Evolutionary conservation across 768 basidiomycete species (phyloP).

Genomic region (Porphyrellus cyaneotinctus): DNA sequence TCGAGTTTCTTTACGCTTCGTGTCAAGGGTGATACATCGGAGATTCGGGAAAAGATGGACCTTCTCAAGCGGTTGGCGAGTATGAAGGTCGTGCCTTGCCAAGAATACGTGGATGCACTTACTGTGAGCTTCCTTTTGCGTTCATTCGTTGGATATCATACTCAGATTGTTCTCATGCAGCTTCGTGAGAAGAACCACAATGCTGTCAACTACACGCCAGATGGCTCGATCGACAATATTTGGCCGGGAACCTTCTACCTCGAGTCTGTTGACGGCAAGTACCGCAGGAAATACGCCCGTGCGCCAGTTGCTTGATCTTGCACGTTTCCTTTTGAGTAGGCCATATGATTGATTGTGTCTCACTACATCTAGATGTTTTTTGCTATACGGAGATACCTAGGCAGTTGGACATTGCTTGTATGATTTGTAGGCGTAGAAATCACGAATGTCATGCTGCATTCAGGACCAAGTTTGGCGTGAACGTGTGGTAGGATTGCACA

Average conservation of each 20-base stretch:
- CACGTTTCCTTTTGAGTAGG: neutral
- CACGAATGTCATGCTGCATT: neutral
- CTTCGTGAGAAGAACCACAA: slow-evolving; percentile 98
- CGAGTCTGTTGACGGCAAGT: slow-evolving; percentile 83
- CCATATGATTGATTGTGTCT: too few relatives aligned
- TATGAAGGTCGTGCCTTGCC: slow-evolving; percentile 90
- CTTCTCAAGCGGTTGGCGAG: slow-evolving; percentile 69
- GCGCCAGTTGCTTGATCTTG: slow-evolving; percentile 29
- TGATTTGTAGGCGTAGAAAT: neutral
- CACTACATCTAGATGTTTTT: slow-evolving; percentile 12
- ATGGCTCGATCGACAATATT: slow-evolving; percentile 86
- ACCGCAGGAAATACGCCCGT: slow-evolving; percentile 81
- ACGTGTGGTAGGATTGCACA: too few relatives aligned
- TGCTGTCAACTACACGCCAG: slow-evolving; percentile 76
- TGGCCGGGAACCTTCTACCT: slow-evolving; percentile 96
- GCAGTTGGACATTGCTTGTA: slow-evolving; percentile 10
- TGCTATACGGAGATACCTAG: slow-evolving; percentile 6
- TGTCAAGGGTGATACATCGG: slow-evolving; percentile 82
- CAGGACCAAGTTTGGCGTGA: neutral
- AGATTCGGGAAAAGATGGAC: slow-evolving; percentile 79
- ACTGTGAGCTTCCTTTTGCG: slow-evolving; percentile 40
- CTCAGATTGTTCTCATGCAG: slow-evolving; percentile 37
- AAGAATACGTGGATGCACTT: slow-evolving; percentile 87
- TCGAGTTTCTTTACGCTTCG: slow-evolving; percentile 86
- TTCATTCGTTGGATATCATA: neutral